phyloP scores from a whole-genome alignment of 2,329 filamentous ascomycete species.

The Huntiella omanensis region DNA sequence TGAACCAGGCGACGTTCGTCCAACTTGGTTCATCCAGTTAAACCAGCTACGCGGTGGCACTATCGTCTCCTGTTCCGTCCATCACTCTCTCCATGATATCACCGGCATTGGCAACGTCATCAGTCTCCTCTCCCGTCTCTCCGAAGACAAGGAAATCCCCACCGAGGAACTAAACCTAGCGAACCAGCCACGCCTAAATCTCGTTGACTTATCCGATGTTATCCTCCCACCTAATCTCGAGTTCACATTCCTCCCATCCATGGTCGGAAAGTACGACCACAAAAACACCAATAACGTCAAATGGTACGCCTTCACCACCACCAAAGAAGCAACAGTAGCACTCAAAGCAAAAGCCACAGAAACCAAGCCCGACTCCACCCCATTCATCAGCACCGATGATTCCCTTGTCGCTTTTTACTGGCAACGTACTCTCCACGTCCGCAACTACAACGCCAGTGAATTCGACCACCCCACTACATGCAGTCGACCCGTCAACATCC shows the following conservation, averaged over 20 bases:
- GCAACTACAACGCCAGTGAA: background rate
- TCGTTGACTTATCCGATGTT: background rate
- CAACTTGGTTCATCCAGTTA: background rate
- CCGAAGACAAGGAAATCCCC: background rate
- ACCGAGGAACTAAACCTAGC: background rate
- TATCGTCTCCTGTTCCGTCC: background rate
- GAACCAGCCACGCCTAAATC: background rate
- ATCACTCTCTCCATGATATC: background rate
- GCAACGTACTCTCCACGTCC: background rate
- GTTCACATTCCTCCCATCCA: background rate
- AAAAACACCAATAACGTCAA: too few relatives aligned
- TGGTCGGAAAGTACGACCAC: too few relatives aligned
- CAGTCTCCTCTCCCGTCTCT: background rate
- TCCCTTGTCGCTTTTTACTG: background rate
- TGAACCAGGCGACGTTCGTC: background rate
- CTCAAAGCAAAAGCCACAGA: background rate
- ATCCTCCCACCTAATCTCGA: background rate
- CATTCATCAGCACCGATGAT: slow-evolving; percentile 4
- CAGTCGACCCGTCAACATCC: background rate
- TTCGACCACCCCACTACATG: background rate
- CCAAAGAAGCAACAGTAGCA: background rate
- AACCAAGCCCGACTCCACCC: background rate
- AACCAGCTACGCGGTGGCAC: background rate
- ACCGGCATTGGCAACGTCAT: background rate
- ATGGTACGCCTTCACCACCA: too few relatives aligned